Conservation (phyloP, 805 yeast species). For the Ogataea paradorogensis region DNA sequence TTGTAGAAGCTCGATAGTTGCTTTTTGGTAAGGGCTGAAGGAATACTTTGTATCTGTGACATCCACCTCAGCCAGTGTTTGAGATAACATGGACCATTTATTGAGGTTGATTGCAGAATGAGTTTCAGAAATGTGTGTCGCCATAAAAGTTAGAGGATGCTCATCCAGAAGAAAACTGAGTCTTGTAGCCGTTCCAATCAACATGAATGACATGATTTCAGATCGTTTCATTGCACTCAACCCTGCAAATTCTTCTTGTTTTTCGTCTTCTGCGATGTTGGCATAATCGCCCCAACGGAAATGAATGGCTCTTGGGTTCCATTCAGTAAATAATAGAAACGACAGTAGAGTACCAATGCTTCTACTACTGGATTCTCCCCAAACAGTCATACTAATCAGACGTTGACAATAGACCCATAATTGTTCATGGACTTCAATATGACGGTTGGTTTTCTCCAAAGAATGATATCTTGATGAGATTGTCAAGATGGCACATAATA, state of each 20-base stretch:
- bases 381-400: slow-evolving; percentile 78
- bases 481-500: slow-evolving; percentile 77
- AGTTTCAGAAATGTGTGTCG: slow-evolving; percentile 82
- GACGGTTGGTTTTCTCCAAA: slow-evolving; percentile 35
- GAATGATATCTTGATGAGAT: slow-evolving; percentile 76
- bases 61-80: slow-evolving; percentile 66
- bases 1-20: slow-evolving; percentile 74
- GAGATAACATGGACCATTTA: slow-evolving; percentile 72
- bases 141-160: slow-evolving; percentile 70
- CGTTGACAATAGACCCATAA: slow-evolving; percentile 84
- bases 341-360: slow-evolving; percentile 86
- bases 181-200: slow-evolving; percentile 82
- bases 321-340: slow-evolving; percentile 80
- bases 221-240: slow-evolving; percentile 82
- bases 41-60: slow-evolving; percentile 38
- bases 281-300: slow-evolving; percentile 87
- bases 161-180: slow-evolving; percentile 79
- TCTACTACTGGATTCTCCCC: slow-evolving; percentile 91
- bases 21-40: slow-evolving; percentile 64
- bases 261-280: slow-evolving; percentile 49
- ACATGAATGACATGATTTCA: slow-evolving; percentile 92
- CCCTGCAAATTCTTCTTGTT: slow-evolving; percentile 55
- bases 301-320: slow-evolving; percentile 95
- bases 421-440: slow-evolving; percentile 69
- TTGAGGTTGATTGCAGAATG: slow-evolving; percentile 79